A percentile compares a stretch with the other conserved stretches of the same genome.
phyloP scores from a whole-genome alignment of 352 stramenopile species.

The Phytopythium mirpurense region DNA sequence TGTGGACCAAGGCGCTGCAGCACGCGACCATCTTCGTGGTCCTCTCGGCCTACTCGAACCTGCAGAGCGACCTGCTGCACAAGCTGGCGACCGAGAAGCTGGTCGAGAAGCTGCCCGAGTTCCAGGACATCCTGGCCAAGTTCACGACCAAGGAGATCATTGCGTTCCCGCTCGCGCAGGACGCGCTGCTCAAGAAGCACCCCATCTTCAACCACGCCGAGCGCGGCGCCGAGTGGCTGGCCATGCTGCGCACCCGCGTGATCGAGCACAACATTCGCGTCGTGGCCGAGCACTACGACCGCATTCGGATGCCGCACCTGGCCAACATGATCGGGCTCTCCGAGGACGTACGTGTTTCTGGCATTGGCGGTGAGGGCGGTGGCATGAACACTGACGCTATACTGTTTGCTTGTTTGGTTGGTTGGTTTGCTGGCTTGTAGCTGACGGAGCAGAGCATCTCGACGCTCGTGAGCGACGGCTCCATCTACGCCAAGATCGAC shows the following conservation, averaged over 20 bases:
- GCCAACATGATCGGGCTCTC: slow-evolving; percentile 92
- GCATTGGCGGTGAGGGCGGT: background rate
- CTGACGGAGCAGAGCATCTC: slow-evolving; percentile 75
- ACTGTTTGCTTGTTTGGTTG: too few species aligned
- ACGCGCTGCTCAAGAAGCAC: slow-evolving; percentile 79
- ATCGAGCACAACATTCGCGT: slow-evolving; percentile 98
- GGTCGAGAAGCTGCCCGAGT: slow-evolving; percentile 56
- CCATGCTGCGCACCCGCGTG: slow-evolving; percentile 89
- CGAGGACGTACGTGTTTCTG: slow-evolving; percentile 64
- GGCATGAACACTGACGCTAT: background rate
- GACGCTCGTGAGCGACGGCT: slow-evolving; percentile 91
- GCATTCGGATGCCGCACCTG: slow-evolving; percentile 91
- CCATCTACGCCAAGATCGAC: slow-evolving; percentile 97
- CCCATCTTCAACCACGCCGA: slow-evolving; percentile 78
- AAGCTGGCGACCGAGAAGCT: slow-evolving; percentile 59
- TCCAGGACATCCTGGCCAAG: slow-evolving; percentile 63
- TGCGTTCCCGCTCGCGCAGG: slow-evolving; percentile 89
- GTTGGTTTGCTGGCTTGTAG: slow-evolving; percentile 26
- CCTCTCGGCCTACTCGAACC: slow-evolving; percentile 68
- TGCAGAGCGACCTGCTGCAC: slow-evolving; percentile 75
- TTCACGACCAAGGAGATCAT: slow-evolving; percentile 98
- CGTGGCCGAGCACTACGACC: slow-evolving; percentile 93
- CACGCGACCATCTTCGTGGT: slow-evolving; percentile 78
- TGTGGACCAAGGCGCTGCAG: slow-evolving; percentile 69
- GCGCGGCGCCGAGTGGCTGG: slow-evolving; percentile 79